Base-by-base conservation (phyloP, 352 stramenopile genomes). In the Phytopythium cucurbitacearum region DNA sequence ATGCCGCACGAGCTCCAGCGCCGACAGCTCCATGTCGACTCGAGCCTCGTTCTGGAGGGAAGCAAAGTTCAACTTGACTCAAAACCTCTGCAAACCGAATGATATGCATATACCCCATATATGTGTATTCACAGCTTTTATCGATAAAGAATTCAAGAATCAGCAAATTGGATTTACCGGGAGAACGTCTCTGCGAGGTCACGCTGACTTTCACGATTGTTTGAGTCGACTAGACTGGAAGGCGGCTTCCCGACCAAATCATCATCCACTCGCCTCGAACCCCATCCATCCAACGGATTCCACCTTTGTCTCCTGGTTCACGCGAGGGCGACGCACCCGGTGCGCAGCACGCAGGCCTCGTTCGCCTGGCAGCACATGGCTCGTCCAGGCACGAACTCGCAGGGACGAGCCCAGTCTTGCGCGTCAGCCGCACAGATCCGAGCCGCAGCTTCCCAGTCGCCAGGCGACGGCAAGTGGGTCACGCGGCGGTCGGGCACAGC, bases 321-420 rank as follows among this genome's bases (percentile, higher is more conserved):
- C 39, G 65, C 43, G 12, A 87, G 47, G 1, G 53, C 8, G 21
- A 69, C 56, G 47, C 80, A 91, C 7, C 80, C 80, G 37, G 64
- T 51, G 47, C 70, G 73, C 53, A 89, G 60, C 42, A 91, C 74
- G 34, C 80, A 91, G 6, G 78, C 78, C 57, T 91, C 80, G 53
- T 83, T 13, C n/a, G 46, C n/a, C 48, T 75, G 59, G 65, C 80
- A 91, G 60, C 80, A 89, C 80, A 91, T 91, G 8, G 72, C 80
- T 41, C 73, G 69, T 1, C 76, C 76, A 0, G 78, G 70, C 0
- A 75, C 57, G 58, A 80, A 91, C 62, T 89, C 76, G 46, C 80
- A 91, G 35, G 76, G 69, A 38, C 78, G 80, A 21, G 64, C 64
- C 33, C 73, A 73, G 6, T 82, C 62, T 2, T 68, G 57, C 6